Base-by-base conservation (phyloP, 768 basidiomycete species). In the Termitomyces sp. region DNA sequence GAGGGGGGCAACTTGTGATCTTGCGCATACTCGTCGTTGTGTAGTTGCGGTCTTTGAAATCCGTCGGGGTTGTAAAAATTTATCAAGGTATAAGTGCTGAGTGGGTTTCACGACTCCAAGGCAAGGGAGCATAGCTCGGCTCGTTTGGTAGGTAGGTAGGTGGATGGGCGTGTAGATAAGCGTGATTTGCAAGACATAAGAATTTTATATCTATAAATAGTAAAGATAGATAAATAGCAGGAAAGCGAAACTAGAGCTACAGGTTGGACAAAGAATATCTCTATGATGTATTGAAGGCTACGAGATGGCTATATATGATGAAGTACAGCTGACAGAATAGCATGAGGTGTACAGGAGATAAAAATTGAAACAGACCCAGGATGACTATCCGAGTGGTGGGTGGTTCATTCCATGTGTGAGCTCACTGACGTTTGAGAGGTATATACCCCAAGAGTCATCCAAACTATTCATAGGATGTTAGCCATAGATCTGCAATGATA, bases 381-480 rank as follows among this genome's bases (percentile, higher is more conserved):
- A 23, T 12, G 27, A 49, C 35, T 53, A 53, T 31, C 38, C 36
- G 23, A 47, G 47, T 20, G 48, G 50, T 3, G 53, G 44, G 25
- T 54, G 52, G 15, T 45, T 60, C 45, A 57, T 50, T 40, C 66
- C 63, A 31, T 72, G 71, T 22, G 70, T 70, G 22, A 74, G 62
- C 52, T 76, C 72, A 62, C 73, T 71, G 27, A 77, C 69, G 50
- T 71, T 77, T 32, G 67, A 67, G 42, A 78, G 63, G 53, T 78
- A 80, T 1, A 70, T 64, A 10, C 71, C 72, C 78, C 77, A 79
- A 46, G 29, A 29, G 29, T 78, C 76, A 56, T 76, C 75, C 60
- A 74, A 44, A 54, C 79, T 79, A 57, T 45, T 57, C 13, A 49
- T 23, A 33, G 3, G 7, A 29, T 16, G 25, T 36, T 22, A 42